These are phyloP conservation scores for Schizothecium vesticola DNA, from an alignment of 495 filamentous ascomycete genomes.

Conservation along the genomic window DNA sequence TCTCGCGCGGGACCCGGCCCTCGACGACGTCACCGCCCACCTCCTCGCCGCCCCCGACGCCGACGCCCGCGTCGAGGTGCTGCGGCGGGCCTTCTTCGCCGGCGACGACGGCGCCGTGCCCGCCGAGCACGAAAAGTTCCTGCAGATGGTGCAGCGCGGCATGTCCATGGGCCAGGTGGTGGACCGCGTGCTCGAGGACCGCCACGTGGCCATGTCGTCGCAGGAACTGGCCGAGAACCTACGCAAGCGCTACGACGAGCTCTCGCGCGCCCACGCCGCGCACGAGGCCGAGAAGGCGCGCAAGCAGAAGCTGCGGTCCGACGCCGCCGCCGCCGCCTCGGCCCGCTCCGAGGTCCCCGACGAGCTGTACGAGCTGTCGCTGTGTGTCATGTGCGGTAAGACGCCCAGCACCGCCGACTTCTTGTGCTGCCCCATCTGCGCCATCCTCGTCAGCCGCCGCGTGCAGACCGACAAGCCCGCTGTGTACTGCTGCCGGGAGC, in stretches of 20 bases:
- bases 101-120: constrained; percentile 16
- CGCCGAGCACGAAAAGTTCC: constrained; percentile 31
- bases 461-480: constrained; percentile 20
- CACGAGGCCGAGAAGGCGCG: constrained; percentile 37
- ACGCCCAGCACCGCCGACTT: constrained; percentile 24
- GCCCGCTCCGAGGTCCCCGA: constrained; percentile 16
- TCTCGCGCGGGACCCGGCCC: background rate
- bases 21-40: constrained; percentile 17
- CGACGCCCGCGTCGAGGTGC: constrained; percentile 19
- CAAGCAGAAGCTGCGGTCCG: constrained; percentile 23
- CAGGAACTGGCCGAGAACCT: constrained; percentile 32
- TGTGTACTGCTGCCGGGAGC: constrained; percentile 42
- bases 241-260: constrained; percentile 35
- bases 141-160: constrained; percentile 34
- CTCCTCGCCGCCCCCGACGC: constrained; percentile 18
- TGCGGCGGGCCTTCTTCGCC: constrained; percentile 34
- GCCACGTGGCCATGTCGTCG: constrained; percentile 27
- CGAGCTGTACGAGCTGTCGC: constrained; percentile 30
- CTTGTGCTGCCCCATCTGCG: constrained; percentile 37
- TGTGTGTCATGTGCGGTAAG: constrained; percentile 35
- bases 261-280: constrained; percentile 38
- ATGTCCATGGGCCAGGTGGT: constrained; percentile 34
- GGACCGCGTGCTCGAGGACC: constrained; percentile 32
- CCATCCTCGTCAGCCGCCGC: constrained; percentile 27
- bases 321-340: constrained; percentile 15